Evolutionary conservation across 23 red algal genomes (phyloP).

Genomic region (Gracilaria caudata): DNA sequence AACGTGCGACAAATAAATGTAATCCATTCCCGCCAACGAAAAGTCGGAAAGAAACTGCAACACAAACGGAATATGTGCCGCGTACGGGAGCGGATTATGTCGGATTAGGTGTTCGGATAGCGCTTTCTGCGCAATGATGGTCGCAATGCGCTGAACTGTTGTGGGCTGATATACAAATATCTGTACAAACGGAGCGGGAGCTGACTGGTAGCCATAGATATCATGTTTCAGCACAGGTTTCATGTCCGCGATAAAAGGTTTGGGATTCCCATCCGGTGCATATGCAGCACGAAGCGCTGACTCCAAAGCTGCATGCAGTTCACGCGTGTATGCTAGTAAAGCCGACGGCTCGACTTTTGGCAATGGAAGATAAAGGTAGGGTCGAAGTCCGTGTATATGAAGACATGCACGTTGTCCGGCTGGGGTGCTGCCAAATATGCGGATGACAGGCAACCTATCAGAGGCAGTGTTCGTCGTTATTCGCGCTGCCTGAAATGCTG

Average conservation of each 20-base stretch:
- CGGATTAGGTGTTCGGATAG: slow-evolving; percentile 47
- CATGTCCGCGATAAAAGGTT: too few species aligned
- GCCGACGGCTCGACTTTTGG: slow-evolving; percentile 20
- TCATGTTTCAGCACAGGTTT: slow-evolving; percentile 46
- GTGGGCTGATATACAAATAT: slow-evolving; percentile 65
- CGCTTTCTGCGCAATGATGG: slow-evolving; percentile 37
- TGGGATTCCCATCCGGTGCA: slow-evolving; percentile 1
- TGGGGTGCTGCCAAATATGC: slow-evolving; percentile 89
- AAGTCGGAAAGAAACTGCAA: slow-evolving; percentile 84
- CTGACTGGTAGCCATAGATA: slow-evolving; percentile 84
- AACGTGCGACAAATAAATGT: slow-evolving; percentile 52
- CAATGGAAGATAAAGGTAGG: slow-evolving; percentile 57
- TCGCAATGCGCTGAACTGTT: slow-evolving; percentile 54
- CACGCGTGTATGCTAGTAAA: not conserved
- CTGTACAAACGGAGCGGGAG: slow-evolving; percentile 42
- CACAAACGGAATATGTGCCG: slow-evolving; percentile 75
- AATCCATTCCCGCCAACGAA: slow-evolving; percentile 83
- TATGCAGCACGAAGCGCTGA: slow-evolving; percentile 4
- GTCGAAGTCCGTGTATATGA: slow-evolving; percentile 87
- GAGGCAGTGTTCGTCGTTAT: not conserved
- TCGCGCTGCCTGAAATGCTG: slow-evolving; percentile 55
- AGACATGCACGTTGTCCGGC: slow-evolving; percentile 80
- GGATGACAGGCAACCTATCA: slow-evolving; percentile 81
- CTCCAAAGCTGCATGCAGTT: slow-evolving; percentile 11
- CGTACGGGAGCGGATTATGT: slow-evolving; percentile 66